These are phyloP conservation scores for Uronychia setigera DNA, from an alignment of 73 alveolate genomes.

Conservation along the genomic window DNA sequence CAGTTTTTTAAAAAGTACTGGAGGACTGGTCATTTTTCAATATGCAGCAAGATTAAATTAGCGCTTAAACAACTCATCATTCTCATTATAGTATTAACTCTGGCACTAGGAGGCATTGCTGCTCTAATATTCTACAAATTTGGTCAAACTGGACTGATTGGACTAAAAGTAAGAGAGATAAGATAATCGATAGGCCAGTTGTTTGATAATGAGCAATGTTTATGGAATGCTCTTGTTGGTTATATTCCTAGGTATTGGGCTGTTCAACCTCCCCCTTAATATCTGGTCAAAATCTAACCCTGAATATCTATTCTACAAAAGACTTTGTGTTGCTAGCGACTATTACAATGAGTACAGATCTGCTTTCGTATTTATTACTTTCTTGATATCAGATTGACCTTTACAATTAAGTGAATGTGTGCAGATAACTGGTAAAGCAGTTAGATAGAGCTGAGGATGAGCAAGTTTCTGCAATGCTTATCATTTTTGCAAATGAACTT, in stretches of 20 bases:
- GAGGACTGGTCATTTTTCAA: slow-evolving; percentile 57
- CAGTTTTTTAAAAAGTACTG: slow-evolving; percentile 51
- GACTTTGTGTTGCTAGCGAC: slow-evolving; percentile 9
- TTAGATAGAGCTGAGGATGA: background rate
- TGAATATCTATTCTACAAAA: background rate
- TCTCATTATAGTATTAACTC: slow-evolving; percentile 19
- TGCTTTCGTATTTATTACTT: background rate
- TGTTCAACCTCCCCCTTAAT: slow-evolving; percentile 48
- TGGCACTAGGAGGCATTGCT: slow-evolving; percentile 15
- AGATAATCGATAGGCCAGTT: slow-evolving; percentile 13
- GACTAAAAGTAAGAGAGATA: slow-evolving; percentile 7
- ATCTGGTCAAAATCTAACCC: slow-evolving; percentile 25
- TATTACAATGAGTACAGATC: slow-evolving; percentile 4
- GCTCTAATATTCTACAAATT: slow-evolving; percentile 9
- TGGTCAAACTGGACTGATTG: slow-evolving; percentile 28
- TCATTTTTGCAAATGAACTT: slow-evolving; percentile 25
- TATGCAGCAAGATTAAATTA: slow-evolving; percentile 15
- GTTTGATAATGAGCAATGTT: slow-evolving; percentile 33
- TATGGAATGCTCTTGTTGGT: slow-evolving; percentile 41
- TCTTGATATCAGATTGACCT: slow-evolving; percentile 20
- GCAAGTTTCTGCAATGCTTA: background rate
- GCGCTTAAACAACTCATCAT: slow-evolving; percentile 42
- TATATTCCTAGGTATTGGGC: slow-evolving; percentile 46
- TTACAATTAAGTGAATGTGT: slow-evolving; percentile 27
- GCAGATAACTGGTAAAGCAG: slow-evolving; percentile 31